A percentile compares a stretch with the other conserved stretches of the same genome.
These are phyloP conservation scores for Populus ilicifolia DNA, from an alignment of 345 rosid genomes.

Conservation along the genomic window DNA sequence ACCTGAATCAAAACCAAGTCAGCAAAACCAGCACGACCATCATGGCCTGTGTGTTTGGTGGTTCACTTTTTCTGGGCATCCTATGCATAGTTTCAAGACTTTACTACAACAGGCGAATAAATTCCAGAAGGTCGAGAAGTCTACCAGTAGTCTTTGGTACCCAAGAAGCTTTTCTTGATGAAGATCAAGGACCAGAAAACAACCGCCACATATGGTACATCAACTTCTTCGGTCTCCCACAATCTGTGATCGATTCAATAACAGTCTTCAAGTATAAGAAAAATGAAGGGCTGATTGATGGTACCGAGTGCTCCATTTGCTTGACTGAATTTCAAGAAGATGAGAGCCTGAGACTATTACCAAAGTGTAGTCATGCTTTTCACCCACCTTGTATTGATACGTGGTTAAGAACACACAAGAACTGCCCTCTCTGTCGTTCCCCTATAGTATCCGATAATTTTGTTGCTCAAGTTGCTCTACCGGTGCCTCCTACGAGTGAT, in stretches of 20 bases:
- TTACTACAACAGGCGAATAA: slow-evolving; percentile 19
- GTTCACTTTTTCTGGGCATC: slow-evolving; percentile 24
- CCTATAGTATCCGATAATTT: slow-evolving; percentile 32
- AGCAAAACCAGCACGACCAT: slow-evolving; percentile 1
- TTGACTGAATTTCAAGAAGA: slow-evolving; percentile 64
- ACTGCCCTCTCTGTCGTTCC: slow-evolving; percentile 81
- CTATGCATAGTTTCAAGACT: slow-evolving; percentile 5
- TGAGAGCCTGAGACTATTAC: slow-evolving; percentile 60
- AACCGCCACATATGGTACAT: slow-evolving; percentile 64
- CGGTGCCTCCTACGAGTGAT: slow-evolving; percentile 12
- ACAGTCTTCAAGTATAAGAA: slow-evolving; percentile 48
- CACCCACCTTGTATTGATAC: slow-evolving; percentile 74
- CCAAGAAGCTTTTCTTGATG: slow-evolving; percentile 32
- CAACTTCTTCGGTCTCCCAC: slow-evolving; percentile 57
- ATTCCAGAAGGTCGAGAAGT: slow-evolving; percentile 13
- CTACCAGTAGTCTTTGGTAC: slow-evolving; percentile 23
- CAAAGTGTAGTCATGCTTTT: slow-evolving; percentile 82
- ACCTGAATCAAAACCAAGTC: background rate
- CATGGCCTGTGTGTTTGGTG: slow-evolving; percentile 9
- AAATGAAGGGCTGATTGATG: slow-evolving; percentile 49
- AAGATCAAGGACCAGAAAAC: slow-evolving; percentile 27
- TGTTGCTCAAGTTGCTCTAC: slow-evolving; percentile 9
- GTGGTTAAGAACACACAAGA: slow-evolving; percentile 75
- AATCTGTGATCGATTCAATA: slow-evolving; percentile 54
- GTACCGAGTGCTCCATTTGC: slow-evolving; percentile 86